Percentiles rank a stretch among this genome's conserved stretches.
Conservation (phyloP, 2,329 filamentous ascomycete species). For the Amylocarpus encephaloides region DNA sequence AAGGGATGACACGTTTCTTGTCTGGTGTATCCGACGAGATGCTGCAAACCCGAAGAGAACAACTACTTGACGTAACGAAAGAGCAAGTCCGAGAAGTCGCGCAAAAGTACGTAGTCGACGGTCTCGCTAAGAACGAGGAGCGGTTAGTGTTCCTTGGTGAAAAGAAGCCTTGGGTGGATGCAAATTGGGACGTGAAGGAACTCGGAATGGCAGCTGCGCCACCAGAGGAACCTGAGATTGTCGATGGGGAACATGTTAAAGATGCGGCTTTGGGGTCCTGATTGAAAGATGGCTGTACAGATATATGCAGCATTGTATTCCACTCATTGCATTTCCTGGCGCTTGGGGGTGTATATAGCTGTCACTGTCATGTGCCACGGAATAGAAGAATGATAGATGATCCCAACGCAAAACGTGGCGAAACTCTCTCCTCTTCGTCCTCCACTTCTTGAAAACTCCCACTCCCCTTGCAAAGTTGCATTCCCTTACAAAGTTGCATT, state of each 20-base stretch:
- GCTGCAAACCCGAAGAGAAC: conserved; percentile 76
- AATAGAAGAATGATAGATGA: too few species aligned
- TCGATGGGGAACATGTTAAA: conserved; percentile 26
- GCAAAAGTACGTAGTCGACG: conserved; percentile 71
- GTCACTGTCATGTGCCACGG: too few species aligned
- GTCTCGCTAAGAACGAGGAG: conserved; percentile 51
- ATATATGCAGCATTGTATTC: too few species aligned
- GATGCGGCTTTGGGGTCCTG: conserved; percentile 24
- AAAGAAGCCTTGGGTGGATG: conserved; percentile 72
- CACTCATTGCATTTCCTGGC: too few species aligned
- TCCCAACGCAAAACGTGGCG: too few species aligned
- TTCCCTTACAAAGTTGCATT: too few species aligned
- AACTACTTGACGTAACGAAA: conserved; percentile 77
- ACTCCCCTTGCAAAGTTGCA: too few species aligned
- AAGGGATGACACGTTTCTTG: conserved; percentile 82
- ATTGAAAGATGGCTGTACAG: neutral
- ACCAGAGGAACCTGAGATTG: conserved; percentile 33
- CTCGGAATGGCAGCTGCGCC: conserved; percentile 52
- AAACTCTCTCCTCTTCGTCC: too few species aligned
- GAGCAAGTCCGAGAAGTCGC: conserved; percentile 76
- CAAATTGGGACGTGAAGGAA: conserved; percentile 67
- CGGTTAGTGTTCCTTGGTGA: conserved; percentile 73
- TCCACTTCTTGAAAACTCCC: too few species aligned
- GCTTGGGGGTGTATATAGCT: too few species aligned
- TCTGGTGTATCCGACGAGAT: conserved; percentile 82